Evolutionary conservation across 805 yeast species (phyloP), one percentile per base, ranked within the genome.

Genomic region (Helenozyma baotianmanensis): DNA sequence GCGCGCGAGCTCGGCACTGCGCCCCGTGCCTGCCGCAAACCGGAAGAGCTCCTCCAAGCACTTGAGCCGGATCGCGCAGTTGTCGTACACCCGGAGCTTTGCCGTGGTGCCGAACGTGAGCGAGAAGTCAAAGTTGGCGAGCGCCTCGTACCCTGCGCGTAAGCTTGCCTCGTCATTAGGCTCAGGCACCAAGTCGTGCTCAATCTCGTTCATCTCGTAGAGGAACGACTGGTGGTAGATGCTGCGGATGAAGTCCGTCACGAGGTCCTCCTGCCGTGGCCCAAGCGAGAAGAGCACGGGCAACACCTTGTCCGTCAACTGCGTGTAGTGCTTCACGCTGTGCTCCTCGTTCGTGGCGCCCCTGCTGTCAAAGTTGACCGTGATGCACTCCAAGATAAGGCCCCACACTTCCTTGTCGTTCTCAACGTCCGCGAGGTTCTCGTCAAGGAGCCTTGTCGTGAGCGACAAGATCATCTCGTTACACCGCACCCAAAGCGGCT

Each of bases 51-150:
- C 62, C 15, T 54, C 49, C 24, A 89, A 58, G 48, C 95, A 82
- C 15, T 57, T 50, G 27, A 72, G 56, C 11, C 88, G 70, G 23
- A 82, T 66, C 5, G 53, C 40, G 9, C 61, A 59, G 37, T 81
- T 74, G 2, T 71, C 55, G 14, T 68, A 53, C 9, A 64, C 48
- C 1, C 45, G 46, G 1, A 80, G 53, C 3, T 73, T 70, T 23
- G 69, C 68, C 0, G 90, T 81, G 0, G 84, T 68, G 1, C 92
- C 92, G 45, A 70, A 76, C n/a, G 71, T 61, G 7, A 68, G 67
- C 8, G 68, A 70, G 35, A 73, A 68, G 10, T 69, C 58, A 37
- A 71, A 71, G 1, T 50, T 17, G 5, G 40, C 27, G 30, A 42
- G 36, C 11, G 21, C 31, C 10, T 29, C 35, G 3, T 68, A 52